These are phyloP conservation scores for Kurtzmaniella quercitrusa DNA, from an alignment of 1,139 yeast species.

Conservation along the genomic window DNA sequence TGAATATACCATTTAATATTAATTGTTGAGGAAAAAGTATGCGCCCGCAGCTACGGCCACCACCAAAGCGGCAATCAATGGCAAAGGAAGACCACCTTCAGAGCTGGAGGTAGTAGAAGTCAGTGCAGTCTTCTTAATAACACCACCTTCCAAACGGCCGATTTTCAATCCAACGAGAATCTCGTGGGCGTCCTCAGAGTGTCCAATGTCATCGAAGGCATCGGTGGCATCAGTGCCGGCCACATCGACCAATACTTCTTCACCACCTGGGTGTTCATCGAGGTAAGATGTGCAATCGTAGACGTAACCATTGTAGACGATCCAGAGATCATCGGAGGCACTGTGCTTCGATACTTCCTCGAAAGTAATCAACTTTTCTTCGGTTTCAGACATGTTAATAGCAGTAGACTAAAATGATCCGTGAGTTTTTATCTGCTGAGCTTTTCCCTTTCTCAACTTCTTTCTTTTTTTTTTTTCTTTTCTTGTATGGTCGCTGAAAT, in stretches of 20 bases:
- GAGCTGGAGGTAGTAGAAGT: constrained; percentile 17
- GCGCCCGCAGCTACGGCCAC: constrained; percentile 55
- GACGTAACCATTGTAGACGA: constrained; percentile 85
- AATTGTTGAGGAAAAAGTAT: constrained; percentile 35
- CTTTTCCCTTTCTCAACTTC: too few species aligned
- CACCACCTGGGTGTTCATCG: constrained; percentile 98
- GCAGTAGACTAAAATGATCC: neutral
- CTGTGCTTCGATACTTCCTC: constrained; percentile 80
- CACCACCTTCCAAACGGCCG: constrained; percentile 56
- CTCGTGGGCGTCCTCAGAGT: constrained; percentile 92
- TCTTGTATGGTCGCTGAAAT: neutral
- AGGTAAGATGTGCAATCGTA: constrained; percentile 80
- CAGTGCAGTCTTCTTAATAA: constrained; percentile 20
- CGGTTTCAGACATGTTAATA: constrained; percentile 11
- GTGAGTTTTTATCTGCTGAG: neutral
- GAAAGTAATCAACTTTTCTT: constrained; percentile 25
- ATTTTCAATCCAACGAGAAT: constrained; percentile 62
- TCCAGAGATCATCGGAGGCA: constrained; percentile 79
- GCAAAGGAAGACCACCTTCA: constrained; percentile 26
- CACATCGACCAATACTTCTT: constrained; percentile 85
- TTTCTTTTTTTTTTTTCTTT: neutral
- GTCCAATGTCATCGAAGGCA: constrained; percentile 95
- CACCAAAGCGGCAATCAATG: constrained; percentile 44
- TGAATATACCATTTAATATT: neutral
- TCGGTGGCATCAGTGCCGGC: constrained; percentile 95